Conservation (phyloP, 1,284 basidiomycete species). For the Ceratorhiza oryzae-sativae region DNA sequence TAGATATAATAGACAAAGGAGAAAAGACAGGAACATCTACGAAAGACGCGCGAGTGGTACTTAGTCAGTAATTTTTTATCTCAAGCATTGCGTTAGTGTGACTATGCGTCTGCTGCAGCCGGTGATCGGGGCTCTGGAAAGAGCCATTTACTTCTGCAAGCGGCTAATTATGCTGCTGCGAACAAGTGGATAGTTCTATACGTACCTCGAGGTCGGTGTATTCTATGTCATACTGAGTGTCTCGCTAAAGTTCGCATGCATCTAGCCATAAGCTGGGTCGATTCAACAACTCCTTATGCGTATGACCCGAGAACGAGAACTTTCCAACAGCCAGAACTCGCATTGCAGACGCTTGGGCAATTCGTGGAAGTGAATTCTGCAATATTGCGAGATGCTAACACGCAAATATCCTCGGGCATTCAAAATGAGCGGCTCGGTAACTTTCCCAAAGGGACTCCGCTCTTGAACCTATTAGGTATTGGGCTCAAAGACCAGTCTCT, state of each 20-base stretch:
- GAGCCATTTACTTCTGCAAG: slow-evolving; percentile 81
- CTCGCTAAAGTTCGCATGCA: not conserved
- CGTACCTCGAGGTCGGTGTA: slow-evolving; percentile 73
- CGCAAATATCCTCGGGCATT: slow-evolving; percentile 49
- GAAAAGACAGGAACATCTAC: slow-evolving; percentile 52
- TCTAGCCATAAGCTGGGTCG: slow-evolving; percentile 72
- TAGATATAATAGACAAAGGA: slow-evolving; percentile 61
- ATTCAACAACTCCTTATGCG: slow-evolving; percentile 76
- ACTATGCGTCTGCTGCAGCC: slow-evolving; percentile 55
- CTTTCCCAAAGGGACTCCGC: slow-evolving; percentile 58
- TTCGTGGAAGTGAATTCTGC: slow-evolving; percentile 62
- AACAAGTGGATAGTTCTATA: slow-evolving; percentile 88
- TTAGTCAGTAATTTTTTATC: slow-evolving; percentile 58
- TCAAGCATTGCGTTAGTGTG: not conserved
- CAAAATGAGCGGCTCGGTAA: slow-evolving; percentile 51
- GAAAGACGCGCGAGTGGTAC: slow-evolving; percentile 60
- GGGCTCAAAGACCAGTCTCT: slow-evolving; percentile 63
- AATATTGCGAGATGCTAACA: slow-evolving; percentile 17
- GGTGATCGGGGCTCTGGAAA: slow-evolving; percentile 86
- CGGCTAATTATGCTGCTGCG: slow-evolving; percentile 73
- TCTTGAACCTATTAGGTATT: slow-evolving; percentile 66
- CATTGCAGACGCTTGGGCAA: slow-evolving; percentile 66
- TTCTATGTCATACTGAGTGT: not conserved
- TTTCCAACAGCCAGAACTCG: slow-evolving; percentile 77
- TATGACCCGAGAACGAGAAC: slow-evolving; percentile 80